Base-by-base conservation (phyloP, 805 yeast genomes). In the Myxozyma kluyveri region DNA sequence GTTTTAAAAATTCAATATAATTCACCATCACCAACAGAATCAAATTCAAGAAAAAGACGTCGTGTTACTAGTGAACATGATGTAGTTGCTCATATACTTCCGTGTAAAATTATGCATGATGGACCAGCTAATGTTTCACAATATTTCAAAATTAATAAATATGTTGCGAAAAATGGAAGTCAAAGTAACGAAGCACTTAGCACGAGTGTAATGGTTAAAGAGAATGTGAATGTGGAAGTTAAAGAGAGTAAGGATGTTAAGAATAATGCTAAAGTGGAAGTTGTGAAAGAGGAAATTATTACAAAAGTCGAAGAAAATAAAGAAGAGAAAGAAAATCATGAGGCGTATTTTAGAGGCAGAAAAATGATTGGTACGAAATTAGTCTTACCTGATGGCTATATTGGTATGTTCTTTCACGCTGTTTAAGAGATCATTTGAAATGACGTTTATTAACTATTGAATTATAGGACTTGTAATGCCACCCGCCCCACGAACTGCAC, bases 311-410 rank as follows among this genome's bases (percentile, higher is more conserved):
- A n/a, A n/a, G 17, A 48, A 24, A 45, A 22, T 14, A n/a, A 27
- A 23, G 24, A 18, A 38, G 43, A 40, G n/a, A 36, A 31, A 4
- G 22, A 35, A 18, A 24, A 38, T 10, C 31, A 45, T 26, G 57
- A 54, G 42, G 23, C 54, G 23, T 49, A 54, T 37, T 56, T 56
- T 21, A 53, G 59, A 10, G 61, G 61, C 3, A 40, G 61, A 18
- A 38, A 37, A 32, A 27, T 57, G 9, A 23, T 57, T 5, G 57
- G 57, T 5, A 18, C 21, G 18, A 32, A 33, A n/a, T n/a, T 54
- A 17, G 23, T 14, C 4, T 14, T 57, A 22, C 42, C 43, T 9
- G 55, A 51, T 6, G 39, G 37, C 12, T 52, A 37, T 37, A 37
- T 31, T 14, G 54, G 54, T 50, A n/a, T 5, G 47, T 43, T n/a